phyloP scores from a whole-genome alignment of 163 green algal species.

The Prototheca wickerhamii region DNA sequence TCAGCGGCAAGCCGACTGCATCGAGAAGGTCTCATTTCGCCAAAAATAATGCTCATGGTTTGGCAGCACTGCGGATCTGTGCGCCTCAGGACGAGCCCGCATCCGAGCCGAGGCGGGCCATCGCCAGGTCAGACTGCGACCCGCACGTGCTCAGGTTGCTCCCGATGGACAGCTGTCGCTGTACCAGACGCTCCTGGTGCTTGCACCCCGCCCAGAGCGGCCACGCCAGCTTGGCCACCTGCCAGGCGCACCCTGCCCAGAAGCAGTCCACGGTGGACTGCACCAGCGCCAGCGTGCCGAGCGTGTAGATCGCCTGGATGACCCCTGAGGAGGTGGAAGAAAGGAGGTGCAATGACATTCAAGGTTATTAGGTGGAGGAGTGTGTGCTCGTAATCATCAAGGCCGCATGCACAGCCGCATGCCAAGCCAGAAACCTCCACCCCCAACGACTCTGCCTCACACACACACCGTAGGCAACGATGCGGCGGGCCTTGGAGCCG shows the following conservation, averaged over 20 bases:
- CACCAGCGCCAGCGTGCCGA: conserved; percentile 7
- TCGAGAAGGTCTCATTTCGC: no score
- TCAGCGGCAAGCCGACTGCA: no score
- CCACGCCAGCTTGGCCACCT: conserved; percentile 13
- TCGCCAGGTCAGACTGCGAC: background rate
- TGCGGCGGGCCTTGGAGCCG: conserved; percentile 35
- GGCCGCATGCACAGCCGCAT: no score
- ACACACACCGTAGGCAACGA: conserved; percentile 40
- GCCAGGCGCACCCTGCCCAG: background rate
- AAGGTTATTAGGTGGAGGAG: no score
- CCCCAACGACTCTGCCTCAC: background rate
- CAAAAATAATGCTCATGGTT: no score
- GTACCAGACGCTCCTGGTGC: background rate
- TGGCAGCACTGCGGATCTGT: no score
- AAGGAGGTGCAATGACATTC: background rate
- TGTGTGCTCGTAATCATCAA: no score
- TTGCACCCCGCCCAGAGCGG: conserved; percentile 3
- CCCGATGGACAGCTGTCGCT: background rate
- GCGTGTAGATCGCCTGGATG: conserved; percentile 10
- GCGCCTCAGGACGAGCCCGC: no score
- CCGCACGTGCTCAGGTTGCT: background rate
- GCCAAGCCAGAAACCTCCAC: background rate
- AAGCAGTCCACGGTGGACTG: conserved; percentile 6
- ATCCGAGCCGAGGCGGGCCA: no score
- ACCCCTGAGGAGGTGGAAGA: background rate